Evolutionary conservation across 495 filamentous ascomycete species (phyloP), one percentile per base, ranked within the genome.

Genomic region (Hypoxylon lienhwacheense): DNA sequence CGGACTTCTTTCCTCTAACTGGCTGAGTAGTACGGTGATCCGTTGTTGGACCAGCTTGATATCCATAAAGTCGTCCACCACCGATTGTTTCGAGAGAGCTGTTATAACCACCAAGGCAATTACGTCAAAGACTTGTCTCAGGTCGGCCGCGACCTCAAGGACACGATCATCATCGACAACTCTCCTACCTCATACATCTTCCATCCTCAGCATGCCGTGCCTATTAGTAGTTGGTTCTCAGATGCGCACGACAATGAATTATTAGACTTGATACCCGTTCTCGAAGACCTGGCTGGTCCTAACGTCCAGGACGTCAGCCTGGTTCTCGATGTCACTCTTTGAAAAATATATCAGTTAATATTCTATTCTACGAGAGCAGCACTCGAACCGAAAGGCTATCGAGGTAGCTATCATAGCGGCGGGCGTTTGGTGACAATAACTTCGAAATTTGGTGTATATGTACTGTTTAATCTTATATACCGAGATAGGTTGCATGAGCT

Each of bases 181-280:
- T 97, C 93, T 16, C 95, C 93, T 12, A 99, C 95, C 11, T 96
- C 91, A 15, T 99, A 99, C 73, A 97, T 97, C 65, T 99, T 99
- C 78, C 93, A 99, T 63, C 93, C 95, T 10, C 92, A 99, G 76
- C 93, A 99, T 71, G 93, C 93, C 49, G 93, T 99, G 35, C 93
- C 93, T 16, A 99, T 99, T 74, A 97, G 92, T 81, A 97, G 92
- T 80, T 99, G 93, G 93, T 99, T 99, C 77, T 97, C 91, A 64
- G 93, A 99, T 75, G 93, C 95, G 48, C 93, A 99, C 73, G 93
- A 99, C 76, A 99, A 99, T 71, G 93, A 99, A 78, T 82, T 99
- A 51, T 79, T 99, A 63, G 93, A 99, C 67, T 78, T 99, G 54
- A 99, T 99, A 67, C 93, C 93, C 15, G 93, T 99, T 59, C 89